Evolutionary conservation across 176 grass and related monocot species (phyloP), one percentile per base, ranked within the genome.

Genomic region (Dactylis glomerata): DNA sequence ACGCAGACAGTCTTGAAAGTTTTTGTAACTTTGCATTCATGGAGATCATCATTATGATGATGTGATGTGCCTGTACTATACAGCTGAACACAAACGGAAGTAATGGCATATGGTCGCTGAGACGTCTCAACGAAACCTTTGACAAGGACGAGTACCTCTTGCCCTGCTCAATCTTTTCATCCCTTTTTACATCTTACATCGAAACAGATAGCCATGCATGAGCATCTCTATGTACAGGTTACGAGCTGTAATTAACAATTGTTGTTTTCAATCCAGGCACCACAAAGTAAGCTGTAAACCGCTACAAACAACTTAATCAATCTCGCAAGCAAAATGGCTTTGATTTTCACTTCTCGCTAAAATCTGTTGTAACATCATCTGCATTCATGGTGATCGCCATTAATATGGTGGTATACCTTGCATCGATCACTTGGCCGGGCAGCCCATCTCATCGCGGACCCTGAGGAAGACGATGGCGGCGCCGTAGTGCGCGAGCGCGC

Each of bases 401-500:
- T 22, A 6, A 0, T 62, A 8, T 2, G 10, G 40, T 13, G 2
- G n/a, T 27, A 45, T 15, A 1, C 3, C 14, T 42, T 11, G 14
- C 9, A 28, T 12, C 6, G 0, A 14, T 47, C 16, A 44, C 3
- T 55, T 28, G 20, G 85, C 81, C 8, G 89, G 83, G 81, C 93
- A 96, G 6, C 84, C 84, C 30, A 89, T 77, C 75, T 92, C 86
- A 66, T 91, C 83, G 38, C 91, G 85, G 61, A 87, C 86, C 44
- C 84, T 78, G 15, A 99, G 52, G 87, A 99, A 90, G 5, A 99
- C 86, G n/a, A 83, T 88, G 26, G 91, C 87, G 30, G 96, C 93
- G 47, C 79, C 87, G 41, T 96, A 96, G 86, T 99, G 96, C 8
- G 91, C 92, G 80, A 99, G 78, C 8, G 96, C 96, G 33, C 96